Evolutionary conservation across 2,329 filamentous ascomycete genomes (phyloP), one percentile per base, ranked within the genome.

Genomic region (Lomentospora prolificans): DNA sequence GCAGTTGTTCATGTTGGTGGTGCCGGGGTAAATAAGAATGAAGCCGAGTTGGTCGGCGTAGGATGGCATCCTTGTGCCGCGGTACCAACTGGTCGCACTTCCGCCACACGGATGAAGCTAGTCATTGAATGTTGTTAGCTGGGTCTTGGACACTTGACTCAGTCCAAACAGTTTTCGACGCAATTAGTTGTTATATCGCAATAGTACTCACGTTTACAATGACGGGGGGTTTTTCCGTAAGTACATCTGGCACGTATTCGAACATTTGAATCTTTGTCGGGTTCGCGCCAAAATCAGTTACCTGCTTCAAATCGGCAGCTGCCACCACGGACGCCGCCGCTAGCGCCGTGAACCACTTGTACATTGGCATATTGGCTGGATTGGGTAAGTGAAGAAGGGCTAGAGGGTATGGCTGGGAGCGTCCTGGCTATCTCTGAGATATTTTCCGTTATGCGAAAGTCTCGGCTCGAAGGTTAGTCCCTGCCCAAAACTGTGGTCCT

Each of bases 11-110:
- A 64, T 64, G 60, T 77, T 74, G 0, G 76, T 75, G 2, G 73
- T 75, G 59, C 73, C 70, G 1, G 79, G 79, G 65, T 79, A 84
- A 63, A 84, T 78, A 58, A 79, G 72, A 33, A 75, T 67, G 58
- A 72, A 71, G 36, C 72, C 72, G 57, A 73, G 64, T 50, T 66
- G 62, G 58, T 74, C 71, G n/a, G 69, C 66, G 4, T 72, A 66
- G 31, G 62, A 61, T 9, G 71, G 72, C 62, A 81, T 82, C 0
- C 75, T 75, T 0, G 72, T 75, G 41, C 68, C 67, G 8, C 58
- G 62, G 68, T 74, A 78, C 64, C 75, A 81, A 1, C 70, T 72
- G 51, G 68, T 61, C 0, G 73, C 78, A 0, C 72, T 74, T 36
- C 78, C 76, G 3, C 67, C 67, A 69, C 80, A 83, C 12, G 31